Evolutionary conservation across 2,329 filamentous ascomycete species (phyloP), one percentile per base, ranked within the genome.

Genomic region (Decorospora gaudefroyi): DNA sequence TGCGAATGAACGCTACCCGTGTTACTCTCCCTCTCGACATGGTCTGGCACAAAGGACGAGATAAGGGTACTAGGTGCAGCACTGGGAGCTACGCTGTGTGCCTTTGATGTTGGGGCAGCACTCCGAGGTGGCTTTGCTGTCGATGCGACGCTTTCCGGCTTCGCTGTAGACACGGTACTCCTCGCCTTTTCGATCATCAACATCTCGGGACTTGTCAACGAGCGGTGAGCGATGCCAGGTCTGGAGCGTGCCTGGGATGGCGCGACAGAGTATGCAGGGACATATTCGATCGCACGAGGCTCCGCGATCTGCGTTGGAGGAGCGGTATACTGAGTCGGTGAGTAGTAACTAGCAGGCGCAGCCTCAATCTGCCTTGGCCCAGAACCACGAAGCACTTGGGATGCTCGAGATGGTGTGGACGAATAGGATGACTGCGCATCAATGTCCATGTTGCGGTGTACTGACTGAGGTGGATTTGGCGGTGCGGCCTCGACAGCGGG

Each of bases 381-480:
- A 26, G 51, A 53, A 7, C 49, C 50, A 37, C 49, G 57, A 23
- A 53, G 57, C 4, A 46, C 29, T 31, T 46, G 43, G 15, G 43
- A 46, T 32, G 58, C 46, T 38, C 53, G 61, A 37, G 54, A 44
- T 35, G 57, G 47, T 36, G 60, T 53, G 29, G 57, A 40, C 27
- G 62, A 62, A 51, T 67, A 64, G 23, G 62, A 54, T 31, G 69
- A 71, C 29, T 65, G 67, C 35, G 68, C 67, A 40, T 70, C 66
- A 49, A 61, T 66, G 41, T 70, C 66, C 50, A 62, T 66, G 51
- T 67, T 67, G 59, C 70, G 64, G 61, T 70, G 69, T 44, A 65
- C 49, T 46, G 59, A 52, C 40, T 52, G 49, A 26, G 46, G 57
- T 53, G 45, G 43, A 25, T 19, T 26, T 34, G 29, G 50, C 51